Conservation (phyloP, 768 basidiomycete species). For the Hirschioporus abietinus region DNA sequence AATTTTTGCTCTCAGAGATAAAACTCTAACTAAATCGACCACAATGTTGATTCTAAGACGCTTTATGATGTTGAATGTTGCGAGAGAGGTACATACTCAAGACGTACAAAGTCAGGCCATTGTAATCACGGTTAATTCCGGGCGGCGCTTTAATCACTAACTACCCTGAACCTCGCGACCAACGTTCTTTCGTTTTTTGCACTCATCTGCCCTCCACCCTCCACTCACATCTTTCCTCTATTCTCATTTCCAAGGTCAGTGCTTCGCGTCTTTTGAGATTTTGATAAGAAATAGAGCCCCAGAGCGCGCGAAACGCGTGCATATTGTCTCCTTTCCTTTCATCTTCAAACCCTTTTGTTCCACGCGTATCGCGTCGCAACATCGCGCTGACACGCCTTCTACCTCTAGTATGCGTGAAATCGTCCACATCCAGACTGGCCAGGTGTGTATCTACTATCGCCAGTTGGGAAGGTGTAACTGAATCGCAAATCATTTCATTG, state of each 20-base stretch:
- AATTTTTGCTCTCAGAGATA: no score
- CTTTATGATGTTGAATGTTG: not conserved
- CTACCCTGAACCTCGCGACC: constrained; percentile 1
- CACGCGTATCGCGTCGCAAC: not conserved
- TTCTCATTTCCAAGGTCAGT: not conserved
- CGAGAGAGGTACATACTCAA: not conserved
- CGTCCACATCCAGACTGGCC: constrained; percentile 98
- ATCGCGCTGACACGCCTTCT: constrained; percentile 16
- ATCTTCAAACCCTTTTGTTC: not conserved
- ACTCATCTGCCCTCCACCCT: constrained; percentile 1
- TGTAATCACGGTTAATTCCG: not conserved
- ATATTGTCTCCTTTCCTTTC: not conserved
- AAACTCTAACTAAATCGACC: no score
- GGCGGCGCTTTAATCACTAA: not conserved
- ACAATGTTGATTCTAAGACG: no score
- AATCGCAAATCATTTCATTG: constrained; percentile 25
- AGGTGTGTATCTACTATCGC: constrained; percentile 46
- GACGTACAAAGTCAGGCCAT: not conserved
- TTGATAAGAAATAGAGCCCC: not conserved
- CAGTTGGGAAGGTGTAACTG: constrained; percentile 3
- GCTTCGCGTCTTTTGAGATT: not conserved
- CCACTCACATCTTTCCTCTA: not conserved
- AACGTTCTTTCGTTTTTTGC: constrained; percentile 1
- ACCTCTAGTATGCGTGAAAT: constrained; percentile 91
- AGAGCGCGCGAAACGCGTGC: not conserved